These are phyloP conservation scores for Penicillium dipodomyicola DNA, from an alignment of 495 filamentous ascomycete species.

Conservation along the genomic window DNA sequence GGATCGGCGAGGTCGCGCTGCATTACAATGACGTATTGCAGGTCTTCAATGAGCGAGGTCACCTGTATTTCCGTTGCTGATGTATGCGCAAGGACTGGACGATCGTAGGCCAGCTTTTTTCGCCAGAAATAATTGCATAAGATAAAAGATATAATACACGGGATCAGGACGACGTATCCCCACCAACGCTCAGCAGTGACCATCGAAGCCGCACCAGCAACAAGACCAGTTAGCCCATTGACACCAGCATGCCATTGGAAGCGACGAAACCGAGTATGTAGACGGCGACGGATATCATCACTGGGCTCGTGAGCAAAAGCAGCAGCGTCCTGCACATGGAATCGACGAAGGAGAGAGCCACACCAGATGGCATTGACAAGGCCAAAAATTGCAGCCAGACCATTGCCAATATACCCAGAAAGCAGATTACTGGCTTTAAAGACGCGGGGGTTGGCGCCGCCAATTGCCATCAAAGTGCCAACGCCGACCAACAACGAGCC, in stretches of 20 bases:
- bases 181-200: conserved; percentile 49
- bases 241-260: conserved; percentile 43
- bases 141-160: conserved; percentile 45
- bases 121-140: conserved; percentile 49
- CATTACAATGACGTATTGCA: conserved; percentile 32
- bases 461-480: conserved; percentile 52
- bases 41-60: conserved; percentile 26
- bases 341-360: conserved; percentile 34
- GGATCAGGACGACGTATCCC: conserved; percentile 50
- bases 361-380: conserved; percentile 48
- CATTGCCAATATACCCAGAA: conserved; percentile 51
- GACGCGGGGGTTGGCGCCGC: conserved; percentile 39
- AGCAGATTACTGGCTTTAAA: conserved; percentile 47
- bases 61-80: conserved; percentile 17
- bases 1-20: conserved; percentile 21
- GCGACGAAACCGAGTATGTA: conserved; percentile 34
- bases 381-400: conserved; percentile 43
- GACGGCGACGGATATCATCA: conserved; percentile 23
- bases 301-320: conserved; percentile 13
- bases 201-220: conserved; percentile 51
- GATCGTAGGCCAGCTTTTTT: conserved; percentile 44
- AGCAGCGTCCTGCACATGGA: conserved; percentile 32
- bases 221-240: conserved; percentile 42
- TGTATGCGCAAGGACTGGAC: conserved; percentile 28
- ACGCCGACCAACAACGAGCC: conserved; percentile 48